These are phyloP conservation scores for Phyllosticta citriasiana DNA, from an alignment of 2,329 filamentous ascomycete species.

Conservation along the genomic window DNA sequence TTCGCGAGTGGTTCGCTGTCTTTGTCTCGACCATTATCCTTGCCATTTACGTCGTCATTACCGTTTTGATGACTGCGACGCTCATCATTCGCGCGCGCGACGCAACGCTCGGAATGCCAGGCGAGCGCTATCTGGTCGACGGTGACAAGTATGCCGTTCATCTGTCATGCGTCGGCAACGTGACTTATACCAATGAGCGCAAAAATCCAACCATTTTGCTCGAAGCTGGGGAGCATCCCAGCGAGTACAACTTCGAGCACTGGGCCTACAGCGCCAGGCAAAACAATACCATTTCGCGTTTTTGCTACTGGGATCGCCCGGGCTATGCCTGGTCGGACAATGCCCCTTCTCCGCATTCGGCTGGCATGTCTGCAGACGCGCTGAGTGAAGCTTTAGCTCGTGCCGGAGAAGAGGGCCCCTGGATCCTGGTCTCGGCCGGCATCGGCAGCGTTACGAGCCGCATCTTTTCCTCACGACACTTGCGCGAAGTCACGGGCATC, in stretches of 20 bases:
- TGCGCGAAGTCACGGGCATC: constrained; percentile 62
- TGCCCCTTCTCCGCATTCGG: constrained; percentile 84
- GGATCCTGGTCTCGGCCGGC: constrained; percentile 77
- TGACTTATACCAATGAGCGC: constrained; percentile 42
- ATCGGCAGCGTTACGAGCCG: constrained; percentile 82
- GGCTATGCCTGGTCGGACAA: constrained; percentile 85
- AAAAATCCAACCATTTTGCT: constrained; percentile 71
- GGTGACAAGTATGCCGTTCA: constrained; percentile 79
- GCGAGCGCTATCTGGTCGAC: constrained; percentile 71
- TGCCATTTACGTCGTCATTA: constrained; percentile 55
- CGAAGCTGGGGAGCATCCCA: constrained; percentile 71
- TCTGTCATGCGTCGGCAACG: constrained; percentile 71
- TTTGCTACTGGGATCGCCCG: constrained; percentile 92
- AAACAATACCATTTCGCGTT: constrained; percentile 75
- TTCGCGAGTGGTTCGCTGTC: constrained; percentile 78
- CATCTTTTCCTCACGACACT: constrained; percentile 80
- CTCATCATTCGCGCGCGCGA: constrained; percentile 74
- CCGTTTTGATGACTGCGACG: constrained; percentile 67
- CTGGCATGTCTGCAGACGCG: constrained; percentile 83
- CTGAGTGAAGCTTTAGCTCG: constrained; percentile 75
- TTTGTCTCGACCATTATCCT: constrained; percentile 64
- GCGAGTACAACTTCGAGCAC: constrained; percentile 68
- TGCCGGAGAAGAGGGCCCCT: constrained; percentile 76
- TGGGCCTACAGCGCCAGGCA: constrained; percentile 67
- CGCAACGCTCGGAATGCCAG: constrained; percentile 60